These are phyloP conservation scores for Botryotinia globosa DNA, from an alignment of 2,329 filamentous ascomycete genomes.

Conservation along the genomic window DNA sequence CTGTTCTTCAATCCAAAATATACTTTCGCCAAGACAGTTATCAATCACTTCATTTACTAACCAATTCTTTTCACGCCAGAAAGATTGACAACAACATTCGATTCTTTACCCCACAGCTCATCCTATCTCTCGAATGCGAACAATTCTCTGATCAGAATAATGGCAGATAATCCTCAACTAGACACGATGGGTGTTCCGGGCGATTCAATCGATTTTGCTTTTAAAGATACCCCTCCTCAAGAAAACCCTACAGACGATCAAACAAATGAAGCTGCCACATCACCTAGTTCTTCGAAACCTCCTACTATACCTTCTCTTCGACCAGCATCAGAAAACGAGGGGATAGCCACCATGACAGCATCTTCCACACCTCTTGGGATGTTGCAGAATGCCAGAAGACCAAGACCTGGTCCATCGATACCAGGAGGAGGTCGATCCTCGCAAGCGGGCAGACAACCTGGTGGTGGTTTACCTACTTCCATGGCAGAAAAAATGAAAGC, in stretches of 20 bases:
- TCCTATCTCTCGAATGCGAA: slow-evolving; percentile 16
- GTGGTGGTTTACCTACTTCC: slow-evolving; percentile 57
- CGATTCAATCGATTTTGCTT: slow-evolving; percentile 32
- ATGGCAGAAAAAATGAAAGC: slow-evolving; percentile 68
- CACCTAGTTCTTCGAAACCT: slow-evolving; percentile 35
- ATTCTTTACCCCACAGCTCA: slow-evolving; percentile 31
- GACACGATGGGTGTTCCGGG: slow-evolving; percentile 22
- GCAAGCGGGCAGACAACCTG: slow-evolving; percentile 38
- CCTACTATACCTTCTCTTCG: slow-evolving; percentile 58
- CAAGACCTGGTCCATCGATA: slow-evolving; percentile 31
- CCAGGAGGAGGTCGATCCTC: slow-evolving; percentile 3
- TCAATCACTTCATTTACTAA: neutral
- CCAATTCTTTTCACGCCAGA: neutral
- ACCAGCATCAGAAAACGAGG: slow-evolving; percentile 57
- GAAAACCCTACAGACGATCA: slow-evolving; percentile 23
- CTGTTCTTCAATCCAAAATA: neutral
- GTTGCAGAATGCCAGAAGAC: slow-evolving; percentile 63
- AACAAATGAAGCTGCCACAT: slow-evolving; percentile 22
- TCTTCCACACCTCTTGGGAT: slow-evolving; percentile 84
- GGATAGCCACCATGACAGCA: slow-evolving; percentile 60
- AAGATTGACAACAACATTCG: neutral
- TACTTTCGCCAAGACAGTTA: neutral
- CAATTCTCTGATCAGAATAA: neutral
- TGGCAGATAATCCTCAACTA: slow-evolving; percentile 11
- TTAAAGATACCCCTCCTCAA: neutral